Evolutionary conservation across 768 basidiomycete genomes (phyloP), one percentile per base, ranked within the genome.

Genomic region (Russula earlei): DNA sequence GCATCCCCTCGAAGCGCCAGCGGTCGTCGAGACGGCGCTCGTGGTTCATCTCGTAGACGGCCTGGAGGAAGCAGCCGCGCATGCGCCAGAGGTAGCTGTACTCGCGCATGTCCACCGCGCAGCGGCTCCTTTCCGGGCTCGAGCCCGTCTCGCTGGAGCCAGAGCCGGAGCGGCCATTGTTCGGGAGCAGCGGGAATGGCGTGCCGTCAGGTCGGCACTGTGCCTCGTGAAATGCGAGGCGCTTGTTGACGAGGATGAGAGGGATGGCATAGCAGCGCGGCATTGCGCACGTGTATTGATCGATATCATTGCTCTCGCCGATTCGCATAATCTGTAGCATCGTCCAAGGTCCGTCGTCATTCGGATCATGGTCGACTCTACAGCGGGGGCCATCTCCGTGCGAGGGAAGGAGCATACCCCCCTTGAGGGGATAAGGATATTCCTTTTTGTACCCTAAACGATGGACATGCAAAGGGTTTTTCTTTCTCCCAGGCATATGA

Each of bases 211-310:
- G 42, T 17, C 2, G 9, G 37, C 52, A 58, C 22, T 49, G 52
- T 8, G 56, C 56, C 42, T 61, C 60, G 52, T 29, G 34, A 29
- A 40, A 61, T n/a, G 52, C 38, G 4, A 61, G 29, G 1, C 46
- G 27, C 5, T 61, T 61, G 44, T 59, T 59, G 22, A 59, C 25
- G 24, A 61, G 37, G 42, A 49, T 52, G n/a, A 61, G 43, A 12
- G 60, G 59, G 22, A 44, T 15, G 37, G 60, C 60, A 25, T 61
- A 61, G 42, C 19, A 45, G 40, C 52, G 38, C 12, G 60, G 60
- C 41, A 59, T 34, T 7, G 34, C 36, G 43, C 60, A 61, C 19
- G 19, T 14, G 41, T 31, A 52, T 2, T 41, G 4, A 11, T 59
- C 56, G 0, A 14, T 11, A 19, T 40, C 11, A 12, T 10, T 9